Evolutionary conservation across 176 grass and related monocot species (phyloP).

Genomic region (Zizania latifolia): DNA sequence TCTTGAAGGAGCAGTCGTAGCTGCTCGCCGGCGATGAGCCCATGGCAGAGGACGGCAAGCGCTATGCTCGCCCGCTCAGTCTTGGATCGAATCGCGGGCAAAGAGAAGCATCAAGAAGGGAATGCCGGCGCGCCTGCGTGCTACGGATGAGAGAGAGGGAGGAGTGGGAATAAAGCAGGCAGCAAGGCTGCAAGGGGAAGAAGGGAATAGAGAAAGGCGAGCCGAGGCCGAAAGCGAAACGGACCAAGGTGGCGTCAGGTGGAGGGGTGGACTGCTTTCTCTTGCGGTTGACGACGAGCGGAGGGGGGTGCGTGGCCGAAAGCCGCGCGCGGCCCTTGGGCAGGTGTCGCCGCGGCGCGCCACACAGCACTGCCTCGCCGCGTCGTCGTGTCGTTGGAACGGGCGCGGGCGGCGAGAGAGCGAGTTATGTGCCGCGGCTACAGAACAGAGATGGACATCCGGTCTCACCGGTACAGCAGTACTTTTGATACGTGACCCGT

Average conservation of each 20-base stretch:
- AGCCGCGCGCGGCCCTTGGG: too few relatives aligned
- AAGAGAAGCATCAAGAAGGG: background rate
- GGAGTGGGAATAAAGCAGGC: constrained; percentile 13
- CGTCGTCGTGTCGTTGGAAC: too few relatives aligned
- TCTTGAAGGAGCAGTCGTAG: constrained; percentile 76
- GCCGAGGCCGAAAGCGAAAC: constrained; percentile 12
- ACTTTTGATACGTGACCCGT: too few relatives aligned
- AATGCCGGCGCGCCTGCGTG: constrained; percentile 10
- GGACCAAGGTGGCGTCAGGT: constrained; percentile 2
- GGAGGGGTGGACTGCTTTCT: too few relatives aligned
- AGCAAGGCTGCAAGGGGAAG: background rate
- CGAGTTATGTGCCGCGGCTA: too few relatives aligned
- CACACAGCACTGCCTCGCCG: background rate
- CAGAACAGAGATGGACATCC: too few relatives aligned
- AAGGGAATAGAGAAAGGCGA: constrained; percentile 1
- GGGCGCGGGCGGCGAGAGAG: too few relatives aligned
- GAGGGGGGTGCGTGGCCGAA: background rate
- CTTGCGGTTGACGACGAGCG: too few relatives aligned
- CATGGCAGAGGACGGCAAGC: constrained; percentile 14
- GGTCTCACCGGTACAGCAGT: too few relatives aligned
- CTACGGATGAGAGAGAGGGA: background rate
- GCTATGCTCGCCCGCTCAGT: background rate
- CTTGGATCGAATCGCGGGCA: constrained; percentile 6
- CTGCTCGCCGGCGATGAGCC: constrained; percentile 35
- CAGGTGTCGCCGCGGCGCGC: constrained; percentile 4